Base-by-base conservation (phyloP, 2,329 filamentous ascomycete genomes). In the Thermoascus crustaceus region DNA sequence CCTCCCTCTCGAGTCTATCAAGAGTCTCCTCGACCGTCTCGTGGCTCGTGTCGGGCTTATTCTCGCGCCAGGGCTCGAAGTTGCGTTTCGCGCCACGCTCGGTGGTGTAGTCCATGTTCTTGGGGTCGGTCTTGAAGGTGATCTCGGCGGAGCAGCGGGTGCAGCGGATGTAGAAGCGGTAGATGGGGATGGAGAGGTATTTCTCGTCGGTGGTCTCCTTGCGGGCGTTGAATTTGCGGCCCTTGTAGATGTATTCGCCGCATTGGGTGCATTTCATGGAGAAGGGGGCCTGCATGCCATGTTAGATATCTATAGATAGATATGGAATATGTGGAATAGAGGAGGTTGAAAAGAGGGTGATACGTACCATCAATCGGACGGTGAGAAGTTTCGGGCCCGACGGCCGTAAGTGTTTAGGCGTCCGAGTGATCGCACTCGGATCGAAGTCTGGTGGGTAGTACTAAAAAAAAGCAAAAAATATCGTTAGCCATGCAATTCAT, bases 121-220 rank as follows among this genome's bases (percentile, higher is more conserved):
- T 93, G 0, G 91, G 91, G 49, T 98, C 91, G 0, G 91, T 96
- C 45, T 84, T 82, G 68, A 96, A 94, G 0, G 85, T 87, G 48
- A 96, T 94, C 55, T 94, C 86, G 27, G 76, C 79, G 27, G 73
- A 80, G 63, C 89, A 95, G 31, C 86, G 69, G 21, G 88, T 94
- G 63, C 89, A 95, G 5, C 85, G 75, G 51, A 89, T 93, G 64
- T 88, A 91, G 69, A 96, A 95, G 19, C 82, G 77, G 64, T 81
- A 91, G 44, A 94, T 87, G 41, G 85, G 77, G 43, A 96, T 93
- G 32, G 76, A 76, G 30, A 94, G 77, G 66, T 98, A 98, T 48
- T 82, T 84, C 52, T 95, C 84, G 13, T 91, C 83, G 0, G 85
- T 86, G 0, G 84, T 94, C 55, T 95, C 87, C 55, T 98, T 98